Evolutionary conservation across 1,284 basidiomycete genomes (phyloP), one percentile per base, ranked within the genome.

Genomic region (Wallemia ichthyophaga): DNA sequence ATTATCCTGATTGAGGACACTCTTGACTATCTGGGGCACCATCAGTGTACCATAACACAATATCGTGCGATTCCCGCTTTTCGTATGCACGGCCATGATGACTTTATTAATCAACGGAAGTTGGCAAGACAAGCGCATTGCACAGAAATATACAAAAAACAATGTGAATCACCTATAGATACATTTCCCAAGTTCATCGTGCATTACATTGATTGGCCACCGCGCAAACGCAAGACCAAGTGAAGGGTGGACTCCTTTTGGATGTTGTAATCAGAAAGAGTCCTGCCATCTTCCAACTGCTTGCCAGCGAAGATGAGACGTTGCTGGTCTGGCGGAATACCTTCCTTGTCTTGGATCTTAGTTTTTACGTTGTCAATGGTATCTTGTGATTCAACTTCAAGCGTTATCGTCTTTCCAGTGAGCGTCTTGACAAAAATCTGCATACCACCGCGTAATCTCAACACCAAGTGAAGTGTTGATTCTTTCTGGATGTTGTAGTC

Each of bases 341-440:
- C 67, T 57, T 68, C 67, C 62, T 67, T 67, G 60, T 67, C 66
- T 59, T 67, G 66, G 68, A 91, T 91, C 73, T 91, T 91, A 70
- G 83, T 78, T 76, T 91, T 89, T 74, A 91, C 87, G 78, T 92
- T 92, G 77, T 95, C 88, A 73, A 94, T 91, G 63, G 89, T 91
- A 76, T 92, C 87, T 62, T 82, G 61, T 74, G 77, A 65, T 62
- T 70, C 73, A 59, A 69, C 73, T 67, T 70, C 73, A 56, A 74
- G 70, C 17, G 73, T 75, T 64, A 75, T 75, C 21, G 73, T 74
- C 69, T 74, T 74, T 32, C 73, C 73, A 23, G 73, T 74, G 62
- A 72, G 65, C 0, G 67, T 63, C 62, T 73, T 71, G 62, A 69
- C 66, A 65, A 67, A 71, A 68, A 67, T 68, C 65, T 64, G 71